Evolutionary conservation across 768 basidiomycete genomes (phyloP).

Genomic region (Arthromyces matolae): DNA sequence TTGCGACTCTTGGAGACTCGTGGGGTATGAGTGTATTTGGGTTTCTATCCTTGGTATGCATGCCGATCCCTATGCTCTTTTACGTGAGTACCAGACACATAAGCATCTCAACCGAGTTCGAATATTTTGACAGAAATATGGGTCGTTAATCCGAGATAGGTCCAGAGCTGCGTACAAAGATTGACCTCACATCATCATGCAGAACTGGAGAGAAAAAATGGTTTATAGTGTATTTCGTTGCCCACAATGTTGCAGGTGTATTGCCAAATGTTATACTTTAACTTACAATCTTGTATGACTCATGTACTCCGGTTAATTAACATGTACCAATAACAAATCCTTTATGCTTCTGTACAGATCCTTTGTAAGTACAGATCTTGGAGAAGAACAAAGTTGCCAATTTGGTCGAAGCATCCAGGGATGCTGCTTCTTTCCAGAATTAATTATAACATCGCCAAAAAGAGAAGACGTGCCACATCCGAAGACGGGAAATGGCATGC

Average conservation of each 20-base stretch:
- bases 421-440: not conserved
- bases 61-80: slow-evolving; percentile 54
- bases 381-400: not conserved
- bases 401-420: not conserved
- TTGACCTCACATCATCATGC: slow-evolving; percentile 7
- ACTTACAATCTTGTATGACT: no score
- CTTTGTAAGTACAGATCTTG: not conserved
- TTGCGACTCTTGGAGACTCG: slow-evolving; percentile 46
- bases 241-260: no score
- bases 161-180: slow-evolving; percentile 44
- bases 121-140: slow-evolving; percentile 41
- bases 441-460: not conserved
- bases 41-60: slow-evolving; percentile 44
- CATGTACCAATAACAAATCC: not conserved
- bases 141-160: slow-evolving; percentile 42
- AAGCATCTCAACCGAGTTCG: not conserved
- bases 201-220: slow-evolving; percentile 8
- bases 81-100: slow-evolving; percentile 35
- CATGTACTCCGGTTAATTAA: not conserved
- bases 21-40: slow-evolving; percentile 58
- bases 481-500: not conserved
- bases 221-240: no score
- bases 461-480: no score
- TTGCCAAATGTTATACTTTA: no score
- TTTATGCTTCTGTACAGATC: not conserved